These are phyloP conservation scores for Jackrogersella minutella DNA, from an alignment of 495 filamentous ascomycete genomes.

Conservation along the genomic window DNA sequence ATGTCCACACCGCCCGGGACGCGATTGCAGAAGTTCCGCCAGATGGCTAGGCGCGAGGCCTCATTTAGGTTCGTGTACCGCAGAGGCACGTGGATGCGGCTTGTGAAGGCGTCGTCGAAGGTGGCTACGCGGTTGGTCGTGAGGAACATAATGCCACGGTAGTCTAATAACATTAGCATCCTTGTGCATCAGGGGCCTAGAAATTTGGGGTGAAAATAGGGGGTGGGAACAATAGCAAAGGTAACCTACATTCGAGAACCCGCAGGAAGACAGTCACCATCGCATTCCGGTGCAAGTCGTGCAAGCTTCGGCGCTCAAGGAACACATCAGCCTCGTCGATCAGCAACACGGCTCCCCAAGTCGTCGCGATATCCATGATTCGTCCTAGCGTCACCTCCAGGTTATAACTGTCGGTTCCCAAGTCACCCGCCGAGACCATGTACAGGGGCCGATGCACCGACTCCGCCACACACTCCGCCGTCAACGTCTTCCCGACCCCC, in stretches of 20 bases:
- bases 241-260: conserved; percentile 23
- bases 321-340: conserved; percentile 62
- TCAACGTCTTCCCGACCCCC: conserved; percentile 52
- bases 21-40: conserved; percentile 54
- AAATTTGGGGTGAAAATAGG: too few relatives aligned
- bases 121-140: conserved; percentile 80
- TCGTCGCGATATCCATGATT: conserved; percentile 57
- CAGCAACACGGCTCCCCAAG: conserved; percentile 60
- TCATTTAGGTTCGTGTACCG: conserved; percentile 48
- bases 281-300: conserved; percentile 56
- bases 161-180: conserved; percentile 12
- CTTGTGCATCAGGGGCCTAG: too few relatives aligned
- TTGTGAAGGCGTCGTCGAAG: conserved; percentile 62
- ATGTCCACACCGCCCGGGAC: conserved; percentile 41
- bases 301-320: conserved; percentile 51
- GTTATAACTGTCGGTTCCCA: conserved; percentile 50
- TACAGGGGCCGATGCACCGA: conserved; percentile 60
- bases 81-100: conserved; percentile 56
- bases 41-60: conserved; percentile 48
- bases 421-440: conserved; percentile 62
- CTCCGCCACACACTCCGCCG: conserved; percentile 59
- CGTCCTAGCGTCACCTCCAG: conserved; percentile 51
- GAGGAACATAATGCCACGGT: conserved; percentile 84
- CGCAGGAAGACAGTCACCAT: conserved; percentile 55
- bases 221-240: too few relatives aligned